Conservation (phyloP, 345 rosid species). For the Ailanthus altissimus region DNA sequence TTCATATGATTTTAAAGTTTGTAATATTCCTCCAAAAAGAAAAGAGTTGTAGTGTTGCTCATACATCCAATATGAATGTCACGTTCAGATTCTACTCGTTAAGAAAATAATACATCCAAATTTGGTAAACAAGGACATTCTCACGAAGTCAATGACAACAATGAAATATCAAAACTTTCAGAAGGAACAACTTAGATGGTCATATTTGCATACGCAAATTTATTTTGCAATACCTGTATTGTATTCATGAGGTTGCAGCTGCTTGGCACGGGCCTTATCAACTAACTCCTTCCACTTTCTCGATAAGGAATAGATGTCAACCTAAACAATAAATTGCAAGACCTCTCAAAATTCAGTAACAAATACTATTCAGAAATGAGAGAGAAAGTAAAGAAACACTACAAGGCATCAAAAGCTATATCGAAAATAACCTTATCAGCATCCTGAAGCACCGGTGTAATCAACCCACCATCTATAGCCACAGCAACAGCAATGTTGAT, state of each 20-base stretch:
- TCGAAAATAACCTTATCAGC: conserved; percentile 76
- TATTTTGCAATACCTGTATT: conserved; percentile 56
- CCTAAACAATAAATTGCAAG: conserved; percentile 42
- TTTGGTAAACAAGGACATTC: background rate
- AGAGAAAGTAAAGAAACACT: conserved; percentile 2
- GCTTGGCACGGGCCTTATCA: conserved; percentile 93
- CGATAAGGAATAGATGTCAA: conserved; percentile 87
- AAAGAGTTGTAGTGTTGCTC: background rate
- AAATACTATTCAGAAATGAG: background rate
- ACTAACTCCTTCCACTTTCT: conserved; percentile 99
- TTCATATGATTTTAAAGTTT: too few relatives aligned
- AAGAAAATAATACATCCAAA: background rate
- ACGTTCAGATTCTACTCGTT: background rate
- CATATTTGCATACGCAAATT: background rate
- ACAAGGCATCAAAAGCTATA: conserved; percentile 4
- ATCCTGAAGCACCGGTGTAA: conserved; percentile 95
- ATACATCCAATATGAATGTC: background rate
- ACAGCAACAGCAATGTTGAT: conserved; percentile 97
- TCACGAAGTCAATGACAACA: background rate
- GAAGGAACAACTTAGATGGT: background rate
- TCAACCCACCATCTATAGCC: conserved; percentile 88
- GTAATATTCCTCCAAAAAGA: too few relatives aligned
- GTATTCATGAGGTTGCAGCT: conserved; percentile 91
- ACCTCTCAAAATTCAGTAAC: conserved; percentile 3
- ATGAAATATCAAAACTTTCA: background rate